Evolutionary conservation across 176 grass and related monocot genomes (phyloP), one percentile per base, ranked within the genome.

Genomic region (Leersia perrieri): DNA sequence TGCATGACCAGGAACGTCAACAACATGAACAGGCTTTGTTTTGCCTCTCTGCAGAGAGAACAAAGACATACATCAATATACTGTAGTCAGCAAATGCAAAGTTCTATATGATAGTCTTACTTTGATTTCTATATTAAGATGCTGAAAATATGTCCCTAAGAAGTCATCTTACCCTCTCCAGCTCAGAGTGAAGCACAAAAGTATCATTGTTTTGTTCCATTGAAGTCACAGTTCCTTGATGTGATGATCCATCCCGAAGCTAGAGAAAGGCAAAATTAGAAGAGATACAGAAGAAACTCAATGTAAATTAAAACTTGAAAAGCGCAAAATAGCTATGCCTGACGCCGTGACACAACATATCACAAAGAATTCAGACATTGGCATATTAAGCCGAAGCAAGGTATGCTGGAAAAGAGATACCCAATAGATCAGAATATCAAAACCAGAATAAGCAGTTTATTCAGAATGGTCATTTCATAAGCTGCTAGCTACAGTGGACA

Each of bases 1-100:
- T 74, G 95, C 85, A 88, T 98, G 92, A n/a, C 95, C 95, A 86
- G 92, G 95, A 82, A 95, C 92, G 87, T 98, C 95, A 83, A 98
- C 80, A 86, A 98, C 58, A 89, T 90, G 90, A 38, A 98, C 86
- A 55, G 90, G 90, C n/a, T 92, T 94, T 12, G 74, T 26, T 90
- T 91, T 98, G 44, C 90, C 84, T 60, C 83, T 98, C 88, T 98
- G 78, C 69, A 87, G 14, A 44, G 72, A 49, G 42, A 61, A 44
- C 63, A 77, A 38, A 18, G 32, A 65, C n/a, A 75, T 30, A 60
- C 30, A 51, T 80, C 36, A 25, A 33, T 30, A 26, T 49, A 39
- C 77, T 39, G 78, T 39, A 18, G 1, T 29, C 9, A 61, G 12
- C 3, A 74, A 67, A 68, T 78, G 25, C 28, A 68, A 62, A 26